Evolutionary conservation across 345 rosid species (phyloP), one percentile per base, ranked within the genome.

Genomic region (Ceriops zippeliana): DNA sequence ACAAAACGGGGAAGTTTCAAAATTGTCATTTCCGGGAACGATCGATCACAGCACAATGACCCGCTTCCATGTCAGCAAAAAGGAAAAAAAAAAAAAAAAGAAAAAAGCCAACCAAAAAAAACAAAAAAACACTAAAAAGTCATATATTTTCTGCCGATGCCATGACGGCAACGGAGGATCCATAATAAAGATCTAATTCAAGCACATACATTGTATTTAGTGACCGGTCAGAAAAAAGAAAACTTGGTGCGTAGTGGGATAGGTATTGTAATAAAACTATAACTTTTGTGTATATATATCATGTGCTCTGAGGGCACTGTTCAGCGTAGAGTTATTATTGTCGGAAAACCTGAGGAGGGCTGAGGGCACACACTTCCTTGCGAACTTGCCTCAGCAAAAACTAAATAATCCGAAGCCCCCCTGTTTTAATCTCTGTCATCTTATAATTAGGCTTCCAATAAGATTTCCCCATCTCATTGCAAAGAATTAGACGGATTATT

Each of bases 281-380:
- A 47, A 60, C 20, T 47, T 47, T 30, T 30, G 20, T 68, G 57
- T 9, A 26, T 37, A 1, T 46, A 1, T 46, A 27, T n/a, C 59
- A 24, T 24, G 30, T 54, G 59, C 22, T 27, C 24, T 31, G 21
- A 49, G 22, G 31, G n/a, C 52, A 72, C 21, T 60, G 67, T 35
- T 3, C 52, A 6, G 24, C 35, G 62, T 5, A 34, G 52, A 65
- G 51, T 22, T 20, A 52, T 34, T 66, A 34, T 65, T 61, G 78
- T 58, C 30, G n/a, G 28, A 63, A 52, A 63, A 16, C 49, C 30
- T 13, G 68, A 34, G 37, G 34, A 22, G 30, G 16, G 27, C 6
- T 10, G 30, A 47, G 60, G 67, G 73, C 65, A 67, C 76, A 63
- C 76, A 28, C 22, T 66, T 70, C 70, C 49, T 37, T 10, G 30